These are phyloP conservation scores for Diospyros lotus DNA, from an alignment of 148 eudicot genomes.

Conservation along the genomic window DNA sequence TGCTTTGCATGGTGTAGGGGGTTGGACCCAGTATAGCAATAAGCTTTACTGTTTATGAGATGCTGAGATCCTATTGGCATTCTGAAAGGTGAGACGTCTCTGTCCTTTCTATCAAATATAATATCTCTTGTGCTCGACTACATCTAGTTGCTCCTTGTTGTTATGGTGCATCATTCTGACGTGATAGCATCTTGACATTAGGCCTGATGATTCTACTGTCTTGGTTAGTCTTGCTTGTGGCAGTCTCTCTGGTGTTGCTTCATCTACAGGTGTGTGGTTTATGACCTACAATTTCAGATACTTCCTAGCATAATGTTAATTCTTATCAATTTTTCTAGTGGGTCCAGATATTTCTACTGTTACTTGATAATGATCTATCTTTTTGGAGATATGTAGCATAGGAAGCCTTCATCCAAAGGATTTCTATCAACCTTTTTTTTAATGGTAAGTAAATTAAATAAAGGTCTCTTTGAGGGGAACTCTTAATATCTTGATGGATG, in stretches of 20 bases:
- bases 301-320: not conserved
- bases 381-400: no score
- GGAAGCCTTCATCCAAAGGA: no score
- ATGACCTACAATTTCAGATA: not conserved
- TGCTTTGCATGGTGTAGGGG: conserved; percentile 44
- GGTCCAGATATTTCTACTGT: not conserved
- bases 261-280: conserved; percentile 55
- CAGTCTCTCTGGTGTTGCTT: conserved; percentile 69
- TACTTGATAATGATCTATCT: no score
- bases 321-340: not conserved
- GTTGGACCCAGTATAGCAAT: conserved; percentile 93
- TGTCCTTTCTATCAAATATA: conserved; percentile 2
- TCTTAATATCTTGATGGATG: no score
- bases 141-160: conserved; percentile 1
- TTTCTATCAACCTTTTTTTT: no score
- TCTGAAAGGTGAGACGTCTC: conserved; percentile 49
- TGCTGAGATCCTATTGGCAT: conserved; percentile 59
- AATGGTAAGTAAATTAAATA: no score
- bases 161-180: conserved; percentile 6
- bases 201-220: conserved; percentile 61
- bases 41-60: conserved; percentile 83
- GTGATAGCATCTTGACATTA: conserved; percentile 19
- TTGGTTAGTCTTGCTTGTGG: conserved; percentile 73
- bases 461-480: no score
- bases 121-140: not conserved